Base-by-base conservation (phyloP, 768 basidiomycete genomes). In the Russula sp. region DNA sequence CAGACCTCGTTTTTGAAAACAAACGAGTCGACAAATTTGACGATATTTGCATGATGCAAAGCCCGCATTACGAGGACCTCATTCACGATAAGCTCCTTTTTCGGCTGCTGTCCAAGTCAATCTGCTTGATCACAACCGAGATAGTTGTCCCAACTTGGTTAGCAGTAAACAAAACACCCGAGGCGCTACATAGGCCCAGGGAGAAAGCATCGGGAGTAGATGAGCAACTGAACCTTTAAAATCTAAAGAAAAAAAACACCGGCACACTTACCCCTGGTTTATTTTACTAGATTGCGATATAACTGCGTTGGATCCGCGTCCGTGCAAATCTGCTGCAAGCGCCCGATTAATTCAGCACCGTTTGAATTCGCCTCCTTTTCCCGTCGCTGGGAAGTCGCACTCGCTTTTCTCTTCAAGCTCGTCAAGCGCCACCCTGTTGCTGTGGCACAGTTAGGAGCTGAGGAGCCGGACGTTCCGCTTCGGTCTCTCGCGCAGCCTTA, bases 1-100 rank as follows among this genome's bases (percentile, higher is more conserved):
- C 97, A 98, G 4, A 99, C 81, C 73, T 98, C 97, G 75, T 96
- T 97, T 81, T 92, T 94, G 80, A 96, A 85, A 48, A 98, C 77
- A 83, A 98, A 99, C 3, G 94, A 96, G 74, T 99, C 97, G 72
- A 98, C 97, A 78, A 94, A 99, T 75, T 98, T 98, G 79, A 99
- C 96, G 70, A 98, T 98, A 74, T 99, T 99, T n/a, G 94, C 94
- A 74, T 98, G 95, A 38, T 92, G 83, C 20, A 90, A 92, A 24
- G 93, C 88, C 26, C 95, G 91, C 97, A 99, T 98, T 72, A 98
- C 96, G 68, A 99, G 85, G 69, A 98, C 98, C 77, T 99, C 97
- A 76, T 99, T 98, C 79, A 99, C 98, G 79, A 99, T 98, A 56
- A 98, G 82, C 73, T 98, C 96, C 76, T 98, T 98, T 83, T 98